Evolutionary conservation across 2,329 filamentous ascomycete genomes (phyloP).

Genomic region (Colletotrichum cereale): DNA sequence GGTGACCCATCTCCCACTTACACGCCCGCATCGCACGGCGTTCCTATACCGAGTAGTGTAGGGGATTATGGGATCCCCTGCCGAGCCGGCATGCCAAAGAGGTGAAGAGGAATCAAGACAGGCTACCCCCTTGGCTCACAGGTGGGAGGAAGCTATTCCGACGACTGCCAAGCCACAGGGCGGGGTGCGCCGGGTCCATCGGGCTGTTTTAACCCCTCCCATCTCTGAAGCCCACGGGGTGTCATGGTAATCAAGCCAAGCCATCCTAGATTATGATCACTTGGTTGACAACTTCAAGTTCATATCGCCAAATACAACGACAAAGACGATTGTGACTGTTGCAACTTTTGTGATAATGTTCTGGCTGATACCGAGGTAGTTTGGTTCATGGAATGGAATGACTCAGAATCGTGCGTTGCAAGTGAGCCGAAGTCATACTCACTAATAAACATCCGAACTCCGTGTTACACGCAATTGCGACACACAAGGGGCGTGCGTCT

Average conservation of each 20-base stretch:
- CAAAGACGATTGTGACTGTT: neutral
- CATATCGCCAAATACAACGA: neutral
- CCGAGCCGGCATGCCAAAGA: conserved; percentile 20
- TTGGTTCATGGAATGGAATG: neutral
- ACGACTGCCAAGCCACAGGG: conserved; percentile 26
- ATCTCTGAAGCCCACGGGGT: neutral
- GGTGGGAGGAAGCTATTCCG: conserved; percentile 22
- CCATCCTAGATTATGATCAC: neutral
- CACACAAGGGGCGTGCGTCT: neutral
- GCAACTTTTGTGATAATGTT: neutral
- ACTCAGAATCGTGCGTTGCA: neutral
- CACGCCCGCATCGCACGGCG: neutral
- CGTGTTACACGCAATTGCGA: neutral
- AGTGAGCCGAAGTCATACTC: neutral
- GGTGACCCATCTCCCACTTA: neutral
- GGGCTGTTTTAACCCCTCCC: conserved; percentile 4
- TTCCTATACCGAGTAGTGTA: neutral
- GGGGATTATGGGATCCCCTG: neutral
- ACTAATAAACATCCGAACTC: conserved; percentile 5
- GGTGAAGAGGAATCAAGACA: conserved; percentile 25
- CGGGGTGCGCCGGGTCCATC: conserved; percentile 15
- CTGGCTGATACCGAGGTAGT: neutral
- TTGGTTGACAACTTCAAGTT: neutral
- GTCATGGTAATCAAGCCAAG: neutral
- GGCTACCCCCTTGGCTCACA: neutral